Evolutionary conservation across 2,329 filamentous ascomycete genomes (phyloP).

Genomic region (Penicillium fuscoglaucum): DNA sequence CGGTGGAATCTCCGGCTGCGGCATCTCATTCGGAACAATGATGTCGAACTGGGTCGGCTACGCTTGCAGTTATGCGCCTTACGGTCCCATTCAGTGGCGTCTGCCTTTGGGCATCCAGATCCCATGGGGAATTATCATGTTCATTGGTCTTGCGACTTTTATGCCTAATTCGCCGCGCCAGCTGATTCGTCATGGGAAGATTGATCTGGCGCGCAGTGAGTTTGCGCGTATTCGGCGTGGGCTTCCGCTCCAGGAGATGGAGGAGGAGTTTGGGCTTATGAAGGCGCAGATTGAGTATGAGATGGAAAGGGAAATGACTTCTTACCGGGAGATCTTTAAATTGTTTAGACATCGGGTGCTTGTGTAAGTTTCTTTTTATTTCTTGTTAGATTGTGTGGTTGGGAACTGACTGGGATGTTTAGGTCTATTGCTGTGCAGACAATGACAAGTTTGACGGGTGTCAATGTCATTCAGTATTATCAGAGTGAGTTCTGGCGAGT

Average conservation of each 20-base stretch:
- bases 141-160: constrained; percentile 55
- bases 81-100: constrained; percentile 56
- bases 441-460: constrained; percentile 58
- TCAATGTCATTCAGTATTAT: constrained; percentile 56
- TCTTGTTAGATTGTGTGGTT: background rate
- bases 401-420: constrained; percentile 14
- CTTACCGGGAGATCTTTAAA: constrained; percentile 53
- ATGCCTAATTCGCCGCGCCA: constrained; percentile 59
- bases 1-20: constrained; percentile 55
- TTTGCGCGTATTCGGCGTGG: constrained; percentile 53
- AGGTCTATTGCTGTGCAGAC: constrained; percentile 57
- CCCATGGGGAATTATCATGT: constrained; percentile 57
- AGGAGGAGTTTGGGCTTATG: constrained; percentile 58
- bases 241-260: constrained; percentile 45
- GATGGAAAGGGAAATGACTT: constrained; percentile 56
- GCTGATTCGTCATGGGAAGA: constrained; percentile 52
- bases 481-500: constrained; percentile 4
- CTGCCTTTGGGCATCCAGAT: constrained; percentile 57
- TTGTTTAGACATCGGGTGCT: constrained; percentile 55
- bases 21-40: constrained; percentile 59
- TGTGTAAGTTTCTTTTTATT: constrained; percentile 38
- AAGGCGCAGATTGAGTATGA: constrained; percentile 57
- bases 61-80: constrained; percentile 55
- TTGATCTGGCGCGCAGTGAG: constrained; percentile 51
- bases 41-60: constrained; percentile 60